A percentile compares a stretch with the other conserved stretches of the same genome.
Conservation (phyloP, 257 asterid species). For the Solanum habrochaites region DNA sequence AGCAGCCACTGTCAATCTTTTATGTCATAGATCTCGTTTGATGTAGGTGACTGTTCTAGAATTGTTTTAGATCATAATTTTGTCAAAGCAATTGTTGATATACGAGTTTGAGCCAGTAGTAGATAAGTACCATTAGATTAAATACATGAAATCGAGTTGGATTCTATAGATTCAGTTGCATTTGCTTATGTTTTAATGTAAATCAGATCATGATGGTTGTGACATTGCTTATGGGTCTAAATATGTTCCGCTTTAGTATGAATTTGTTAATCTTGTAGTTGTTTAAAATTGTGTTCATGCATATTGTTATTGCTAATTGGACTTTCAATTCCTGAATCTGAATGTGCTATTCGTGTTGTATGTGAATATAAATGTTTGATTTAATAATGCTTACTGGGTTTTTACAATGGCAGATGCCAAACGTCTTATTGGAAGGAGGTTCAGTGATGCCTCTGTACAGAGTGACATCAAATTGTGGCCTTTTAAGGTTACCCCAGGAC, state of each 20-base stretch:
- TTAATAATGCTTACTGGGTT: not conserved
- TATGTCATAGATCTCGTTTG: not conserved
- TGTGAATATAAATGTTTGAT: not conserved
- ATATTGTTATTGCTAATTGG: not conserved
- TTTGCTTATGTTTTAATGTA: no score
- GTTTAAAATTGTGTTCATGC: not conserved
- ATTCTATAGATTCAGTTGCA: not conserved
- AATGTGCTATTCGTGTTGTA: not conserved
- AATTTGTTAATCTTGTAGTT: no score
- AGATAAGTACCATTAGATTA: not conserved
- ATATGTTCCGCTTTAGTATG: no score
- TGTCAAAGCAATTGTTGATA: not conserved
- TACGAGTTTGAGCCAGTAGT: not conserved
- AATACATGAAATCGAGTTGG: not conserved
- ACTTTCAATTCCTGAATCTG: not conserved
- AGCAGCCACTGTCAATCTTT: not conserved
- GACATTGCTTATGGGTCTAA: no score
- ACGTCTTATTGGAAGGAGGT: conserved; percentile 10
- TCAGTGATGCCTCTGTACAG: conserved; percentile 3
- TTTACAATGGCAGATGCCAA: conserved; percentile 4
- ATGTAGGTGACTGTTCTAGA: not conserved
- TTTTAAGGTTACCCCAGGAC: not conserved
- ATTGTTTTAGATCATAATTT: not conserved
- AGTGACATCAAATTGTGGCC: conserved; percentile 15
- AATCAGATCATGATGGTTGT: not conserved